Evolutionary conservation across 768 basidiomycete genomes (phyloP), one percentile per base, ranked within the genome.

Genomic region (Xerocomus spinulosus): DNA sequence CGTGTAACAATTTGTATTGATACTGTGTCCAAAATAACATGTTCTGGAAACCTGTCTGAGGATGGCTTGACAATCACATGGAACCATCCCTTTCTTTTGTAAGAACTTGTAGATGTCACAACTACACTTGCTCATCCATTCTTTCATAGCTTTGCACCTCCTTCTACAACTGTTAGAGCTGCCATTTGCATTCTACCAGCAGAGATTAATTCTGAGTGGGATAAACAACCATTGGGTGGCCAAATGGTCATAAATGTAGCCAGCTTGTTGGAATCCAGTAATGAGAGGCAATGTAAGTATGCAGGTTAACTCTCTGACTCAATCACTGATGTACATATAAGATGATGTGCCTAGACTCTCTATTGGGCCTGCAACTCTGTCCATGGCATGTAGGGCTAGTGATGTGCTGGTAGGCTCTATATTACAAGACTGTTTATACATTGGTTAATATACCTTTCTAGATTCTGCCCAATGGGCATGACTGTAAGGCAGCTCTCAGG

Each of bases 71-170:
- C 34, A 14, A 25, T 37, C 28, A 45, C 34, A 18, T 45, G 44
- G 44, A 45, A 37, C 12, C 44, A 45, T 26, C 44, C 44, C 1
- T 45, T 45, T 6, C 35, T 45, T 4, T 45, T 45, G 42, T 43
- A 34, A 24, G 43, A n/a, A 18, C 14, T 34, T 20, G 12, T 2
- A 7, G 4, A 18, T 15, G 15, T 12, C 10, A 13, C 20, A 15
- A 9, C 2, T 25, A 14, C 14, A 12, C 4, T 20, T 44, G 12
- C 25, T 35, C 10, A 26, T 26, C 10, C 9, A 35, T 28, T 18
- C 12, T 14, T 3, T n/a, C n/a, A 3, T n/a, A 44, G 44, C 15
- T 23, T 14, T 18, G 35, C 28, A 8, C 12, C 21, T 17, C n/a
- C 15, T 9, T 30, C 36, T 29, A 17, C 18, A 15, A 14, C 24